Base-by-base conservation (phyloP, 2,329 filamentous ascomycete species). In the Monilinia vaccinii-corymbosi region DNA sequence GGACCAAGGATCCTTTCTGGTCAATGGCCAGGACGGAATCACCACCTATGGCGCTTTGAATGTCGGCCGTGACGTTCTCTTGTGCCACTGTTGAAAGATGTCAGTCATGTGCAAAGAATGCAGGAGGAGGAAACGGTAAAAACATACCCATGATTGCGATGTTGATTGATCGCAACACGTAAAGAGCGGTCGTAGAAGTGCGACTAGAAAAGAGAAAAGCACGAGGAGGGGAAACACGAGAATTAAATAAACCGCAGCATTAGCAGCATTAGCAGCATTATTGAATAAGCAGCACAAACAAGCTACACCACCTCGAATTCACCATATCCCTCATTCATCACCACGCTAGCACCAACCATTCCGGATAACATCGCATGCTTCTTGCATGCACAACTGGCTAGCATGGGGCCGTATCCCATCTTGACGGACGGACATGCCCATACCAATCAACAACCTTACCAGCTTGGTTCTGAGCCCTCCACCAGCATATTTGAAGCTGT, bases 1-100 rank as follows among this genome's bases (percentile, higher is more conserved):
- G 58, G 14, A 65, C 49, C 16, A 67, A 48, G 13, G 64, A 58
- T 21, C 63, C 61, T 49, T 66, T 65, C 1, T 63, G 58, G 8
- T 58, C 61, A 16, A 66, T 46, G 34, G 58, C 60, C 51, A 64
- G 48, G 48, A 57, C 61, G 28, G 63, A 56, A 47, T 63, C 62
- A 14, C 44, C 56, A n/a, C 48, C 46, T 18, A 62, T 48, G 25
- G 38, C 32, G n/a, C 57, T 49, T 40, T 63, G 56, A n/a, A 56
- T 52, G 21, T 60, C 61, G 45, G 62, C 56, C 18, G 63, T 63
- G 48, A 61, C 40, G 42, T 61, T 59, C 38, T 64, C 62, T 49
- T 55, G 50, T 14, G 45, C 36, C 16, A 53, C 57, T 62, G 56
- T 52, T 25, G 10, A 1, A 16, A 18, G 21, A n/a, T 32, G 36